Evolutionary conservation across 1,139 yeast species (phyloP).

Genomic region (Nakaseomyces kungkrabaensis): DNA sequence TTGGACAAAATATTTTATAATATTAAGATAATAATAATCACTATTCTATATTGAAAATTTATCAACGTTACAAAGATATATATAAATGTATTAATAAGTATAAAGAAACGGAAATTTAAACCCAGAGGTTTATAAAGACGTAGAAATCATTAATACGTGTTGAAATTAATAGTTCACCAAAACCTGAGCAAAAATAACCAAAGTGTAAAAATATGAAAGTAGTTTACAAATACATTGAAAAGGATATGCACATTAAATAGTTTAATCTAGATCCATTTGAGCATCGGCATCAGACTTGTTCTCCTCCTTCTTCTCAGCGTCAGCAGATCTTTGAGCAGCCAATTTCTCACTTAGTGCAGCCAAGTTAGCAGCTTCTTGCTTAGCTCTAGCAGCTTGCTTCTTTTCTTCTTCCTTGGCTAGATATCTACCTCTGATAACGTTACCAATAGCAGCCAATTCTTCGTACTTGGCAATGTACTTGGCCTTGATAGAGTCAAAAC

Average conservation of each 20-base stretch:
- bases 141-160: neutral
- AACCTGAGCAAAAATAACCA: conserved; percentile 1
- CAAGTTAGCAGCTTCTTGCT: conserved; percentile 79
- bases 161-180: neutral
- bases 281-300: conserved; percentile 18
- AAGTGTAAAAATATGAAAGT: neutral
- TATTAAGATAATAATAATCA: neutral
- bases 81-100: neutral
- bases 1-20: too few relatives aligned
- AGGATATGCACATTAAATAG: neutral
- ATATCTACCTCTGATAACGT: conserved; percentile 92
- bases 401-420: conserved; percentile 91
- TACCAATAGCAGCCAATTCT: conserved; percentile 91
- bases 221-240: neutral
- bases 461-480: conserved; percentile 96
- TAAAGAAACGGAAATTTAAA: neutral
- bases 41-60: neutral
- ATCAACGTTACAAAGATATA: neutral
- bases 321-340: conserved; percentile 63
- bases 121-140: neutral
- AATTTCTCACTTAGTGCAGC: conserved; percentile 86
- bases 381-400: conserved; percentile 78
- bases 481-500: conserved; percentile 93
- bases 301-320: conserved; percentile 28
- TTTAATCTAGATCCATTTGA: conserved; percentile 8